Evolutionary conservation across 805 yeast species (phyloP).

Genomic region (Candida verbasci): DNA sequence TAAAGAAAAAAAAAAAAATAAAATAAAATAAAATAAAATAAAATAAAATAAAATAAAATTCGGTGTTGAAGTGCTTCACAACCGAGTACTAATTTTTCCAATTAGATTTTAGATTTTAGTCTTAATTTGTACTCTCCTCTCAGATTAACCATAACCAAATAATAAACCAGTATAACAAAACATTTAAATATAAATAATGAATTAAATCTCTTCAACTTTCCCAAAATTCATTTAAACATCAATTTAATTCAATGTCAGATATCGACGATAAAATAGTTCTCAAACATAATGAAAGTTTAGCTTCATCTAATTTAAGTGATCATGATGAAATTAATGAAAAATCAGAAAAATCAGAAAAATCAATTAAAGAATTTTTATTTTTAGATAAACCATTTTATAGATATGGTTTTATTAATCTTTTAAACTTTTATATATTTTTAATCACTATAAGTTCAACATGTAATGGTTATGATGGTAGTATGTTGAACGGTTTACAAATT

Average conservation of each 20-base stretch:
- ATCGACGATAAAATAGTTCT: conserved; percentile 9
- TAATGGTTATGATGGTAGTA: conserved; percentile 45
- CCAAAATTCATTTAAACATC: not conserved
- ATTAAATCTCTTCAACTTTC: not conserved
- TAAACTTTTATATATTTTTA: conserved; percentile 36
- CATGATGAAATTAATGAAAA: no score
- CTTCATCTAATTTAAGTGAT: not conserved
- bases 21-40: no score
- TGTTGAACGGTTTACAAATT: conserved; percentile 49
- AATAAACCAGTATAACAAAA: no score
- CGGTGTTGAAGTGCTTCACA: no score
- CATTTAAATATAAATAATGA: no score
- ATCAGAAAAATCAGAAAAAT: not conserved
- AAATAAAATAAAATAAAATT: no score
- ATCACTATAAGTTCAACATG: conserved; percentile 45
- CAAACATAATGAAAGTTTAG: not conserved
- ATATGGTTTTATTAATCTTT: conserved; percentile 32
- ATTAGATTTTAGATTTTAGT: no score
- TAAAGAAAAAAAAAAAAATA: no score
- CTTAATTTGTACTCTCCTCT: no score
- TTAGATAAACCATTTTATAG: conserved; percentile 25
- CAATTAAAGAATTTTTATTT: conserved; percentile 12
- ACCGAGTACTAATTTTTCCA: no score
- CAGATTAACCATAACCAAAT: no score
- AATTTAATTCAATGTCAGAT: not conserved